Percentiles rank a stretch among this genome's conserved stretches.
phyloP scores from a whole-genome alignment of 2,329 filamentous ascomycete species.

The Fusarium sp. region DNA sequence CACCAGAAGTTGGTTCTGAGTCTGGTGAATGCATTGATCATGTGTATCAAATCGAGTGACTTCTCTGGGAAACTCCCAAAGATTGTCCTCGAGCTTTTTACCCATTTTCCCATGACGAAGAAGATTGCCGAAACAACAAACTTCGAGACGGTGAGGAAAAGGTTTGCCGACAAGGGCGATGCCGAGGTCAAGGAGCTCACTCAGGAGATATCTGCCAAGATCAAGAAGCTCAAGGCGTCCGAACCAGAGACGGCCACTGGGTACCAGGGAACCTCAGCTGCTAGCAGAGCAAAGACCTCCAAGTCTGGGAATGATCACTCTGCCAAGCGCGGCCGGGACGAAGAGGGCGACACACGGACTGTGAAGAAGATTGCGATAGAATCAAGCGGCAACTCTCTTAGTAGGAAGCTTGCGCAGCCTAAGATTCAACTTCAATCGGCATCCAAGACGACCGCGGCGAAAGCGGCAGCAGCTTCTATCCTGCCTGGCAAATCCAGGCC shows the following conservation, averaged over 20 bases:
- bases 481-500: slow-evolving; percentile 64
- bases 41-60: slow-evolving; percentile 65
- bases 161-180: slow-evolving; percentile 74
- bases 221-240: slow-evolving; percentile 55
- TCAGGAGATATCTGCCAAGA: slow-evolving; percentile 65
- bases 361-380: slow-evolving; percentile 59
- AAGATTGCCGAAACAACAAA: slow-evolving; percentile 74
- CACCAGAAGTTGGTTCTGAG: slow-evolving; percentile 68
- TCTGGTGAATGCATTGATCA: slow-evolving; percentile 65
- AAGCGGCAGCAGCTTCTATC: slow-evolving; percentile 49
- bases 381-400: slow-evolving; percentile 51
- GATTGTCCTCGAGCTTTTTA: slow-evolving; percentile 69
- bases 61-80: slow-evolving; percentile 67
- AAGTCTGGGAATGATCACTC: slow-evolving; percentile 48
- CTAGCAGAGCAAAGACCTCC: slow-evolving; percentile 51
- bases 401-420: slow-evolving; percentile 55
- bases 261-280: slow-evolving; percentile 55
- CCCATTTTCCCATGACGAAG: slow-evolving; percentile 71
- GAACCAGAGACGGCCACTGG: slow-evolving; percentile 53
- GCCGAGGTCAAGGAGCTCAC: slow-evolving; percentile 72
- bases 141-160: slow-evolving; percentile 72
- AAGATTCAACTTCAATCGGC: slow-evolving; percentile 48
- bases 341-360: slow-evolving; percentile 54
- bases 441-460: slow-evolving; percentile 48
- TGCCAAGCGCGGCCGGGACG: slow-evolving; percentile 54